Evolutionary conservation across 345 rosid species (phyloP), one percentile per base, ranked within the genome.

Genomic region (Garcia nutans): DNA sequence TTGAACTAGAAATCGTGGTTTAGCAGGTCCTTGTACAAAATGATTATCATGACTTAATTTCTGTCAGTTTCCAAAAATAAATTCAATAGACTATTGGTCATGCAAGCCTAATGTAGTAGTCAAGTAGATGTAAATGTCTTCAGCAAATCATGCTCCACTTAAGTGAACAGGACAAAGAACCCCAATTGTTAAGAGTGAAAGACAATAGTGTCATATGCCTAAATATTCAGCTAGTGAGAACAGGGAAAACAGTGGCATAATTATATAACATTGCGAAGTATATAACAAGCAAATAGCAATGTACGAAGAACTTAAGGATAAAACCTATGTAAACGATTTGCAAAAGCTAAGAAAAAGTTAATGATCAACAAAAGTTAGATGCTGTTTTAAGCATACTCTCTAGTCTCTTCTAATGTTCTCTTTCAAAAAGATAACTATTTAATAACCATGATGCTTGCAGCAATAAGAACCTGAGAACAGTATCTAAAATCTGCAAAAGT

Each of bases 341-440:
- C 28, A 68, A 68, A 68, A 47, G 71, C 71, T 22, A 68, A 24
- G n/a, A 23, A 47, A 68, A 47, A 68, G 55, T 28, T 47, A 49
- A 68, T 5, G 12, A 49, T 68, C 58, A 6, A 12, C 37, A 68
- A 13, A 49, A 68, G 26, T 24, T 6, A 24, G 37, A 68, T 49
- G 72, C 59, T 54, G 9, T 64, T 47, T 24, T 23, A 7, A 50
- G 26, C n/a, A 23, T 6, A 31, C 44, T 13, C 72, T 15, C 57
- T 6, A 19, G 42, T 23, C 59, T 15, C 57, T 16, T 68, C 42
- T 49, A 10, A 24, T 13, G 19, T 68, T 68, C 37, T 50, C 42
- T 50, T 68, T 23, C 13, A 26, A 60, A 60, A 60, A 22, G 23
- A 5, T 12, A 60, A 8, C 1, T 52, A 54, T 16, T 54, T 54